These are phyloP conservation scores for Teratosphaeria destructans DNA, from an alignment of 2,329 filamentous ascomycete species.

Conservation along the genomic window DNA sequence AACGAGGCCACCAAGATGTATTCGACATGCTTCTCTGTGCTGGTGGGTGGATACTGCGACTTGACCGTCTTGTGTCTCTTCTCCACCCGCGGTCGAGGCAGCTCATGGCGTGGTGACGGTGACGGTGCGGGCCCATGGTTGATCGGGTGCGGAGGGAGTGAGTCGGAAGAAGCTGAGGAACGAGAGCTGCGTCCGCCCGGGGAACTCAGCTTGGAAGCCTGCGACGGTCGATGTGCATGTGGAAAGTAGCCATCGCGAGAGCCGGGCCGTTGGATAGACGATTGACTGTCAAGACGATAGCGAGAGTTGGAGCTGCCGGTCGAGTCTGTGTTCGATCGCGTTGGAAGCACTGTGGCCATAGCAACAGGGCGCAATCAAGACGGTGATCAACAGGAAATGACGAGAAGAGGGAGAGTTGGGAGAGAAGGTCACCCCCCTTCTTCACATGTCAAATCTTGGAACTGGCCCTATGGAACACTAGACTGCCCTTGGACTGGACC, in stretches of 20 bases:
- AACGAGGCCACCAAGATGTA: constrained; percentile 97
- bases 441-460: not conserved
- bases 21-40: constrained; percentile 80
- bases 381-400: not conserved
- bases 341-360: constrained; percentile 23
- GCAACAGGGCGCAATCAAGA: not conserved
- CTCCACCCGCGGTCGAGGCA: not conserved
- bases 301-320: constrained; percentile 8
- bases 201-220: not conserved
- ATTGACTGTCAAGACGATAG: not conserved
- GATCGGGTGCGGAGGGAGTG: not conserved
- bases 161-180: not conserved
- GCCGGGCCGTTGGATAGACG: not conserved
- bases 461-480: not conserved
- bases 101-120: not conserved
- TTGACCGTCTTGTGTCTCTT: constrained; percentile 22
- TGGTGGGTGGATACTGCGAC: constrained; percentile 39
- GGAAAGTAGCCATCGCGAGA: not conserved
- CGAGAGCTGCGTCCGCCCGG: not conserved
- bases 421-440: not conserved
- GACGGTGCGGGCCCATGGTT: not conserved
- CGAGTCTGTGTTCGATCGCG: constrained; percentile 20
- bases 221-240: not conserved
- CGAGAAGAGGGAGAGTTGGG: not conserved
- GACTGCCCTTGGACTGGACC: too few relatives aligned